Evolutionary conservation across 768 basidiomycete species (phyloP), one percentile per base, ranked within the genome.

Genomic region (Naganishia vishniacii): DNA sequence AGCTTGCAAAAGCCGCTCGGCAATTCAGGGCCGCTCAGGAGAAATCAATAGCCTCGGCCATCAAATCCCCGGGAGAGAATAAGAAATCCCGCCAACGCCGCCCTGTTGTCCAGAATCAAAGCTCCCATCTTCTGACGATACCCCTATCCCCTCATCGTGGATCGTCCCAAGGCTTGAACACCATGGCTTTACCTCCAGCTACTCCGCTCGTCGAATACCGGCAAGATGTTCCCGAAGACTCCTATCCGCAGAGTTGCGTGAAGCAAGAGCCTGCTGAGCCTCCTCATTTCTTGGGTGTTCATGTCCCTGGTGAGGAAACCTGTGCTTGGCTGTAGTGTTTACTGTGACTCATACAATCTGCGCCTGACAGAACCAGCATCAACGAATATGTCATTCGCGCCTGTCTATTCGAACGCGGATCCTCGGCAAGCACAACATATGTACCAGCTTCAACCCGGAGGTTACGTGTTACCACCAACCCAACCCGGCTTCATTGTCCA

Each of bases 401-500:
- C 53, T 15, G 20, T 25, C 6, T 40, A 56, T 34, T 20, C 53
- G 13, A 26, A 28, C n/a, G 37, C 41, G 15, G 28, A 26, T 12
- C 8, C 7, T 34, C 42, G 37, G 12, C n/a, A 20, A 25, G 18
- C 26, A 3, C 28, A 60, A 13, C 42, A 20, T 7, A 25, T 31
- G 3, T 60, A 45, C 42, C 13, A 45, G 15, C 31, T 47, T 31
- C 44, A 48, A n/a, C 34, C 53, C 28, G 45, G 9, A 11, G 61
- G 25, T 53, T 51, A 40, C 40, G 25, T 47, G 4, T 44, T 69
- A 20, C 65, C 65, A 23, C 42, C 46, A 13, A 20, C 67, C 0
- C 65, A 67, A 28, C 31, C 67, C 20, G 56, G 56, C n/a, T 65
- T 62, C 48, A 62, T 58, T 3, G 48, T 66, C 34, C 59, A 62